phyloP scores from a whole-genome alignment of 192 early-diverging fungal species.

The Gamsiella multidivaricata region DNA sequence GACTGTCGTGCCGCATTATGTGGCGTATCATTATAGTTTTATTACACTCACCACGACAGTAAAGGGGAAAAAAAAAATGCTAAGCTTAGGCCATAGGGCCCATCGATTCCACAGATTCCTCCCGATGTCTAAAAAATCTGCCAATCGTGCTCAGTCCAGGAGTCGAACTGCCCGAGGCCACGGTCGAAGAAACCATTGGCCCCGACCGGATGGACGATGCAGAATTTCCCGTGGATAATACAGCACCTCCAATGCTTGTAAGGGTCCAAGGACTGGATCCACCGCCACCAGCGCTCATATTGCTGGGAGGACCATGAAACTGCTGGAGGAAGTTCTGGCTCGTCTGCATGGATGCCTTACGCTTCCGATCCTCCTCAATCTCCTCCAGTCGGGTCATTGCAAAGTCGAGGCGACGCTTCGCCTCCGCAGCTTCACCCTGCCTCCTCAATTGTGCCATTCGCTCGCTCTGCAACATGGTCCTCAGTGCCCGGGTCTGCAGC shows the following conservation, averaged over 20 bases:
- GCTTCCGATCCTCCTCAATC: constrained; percentile 35
- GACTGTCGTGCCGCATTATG: no score
- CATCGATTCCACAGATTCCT: constrained; percentile 29
- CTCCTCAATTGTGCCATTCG: constrained; percentile 26
- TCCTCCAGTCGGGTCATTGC: constrained; percentile 42
- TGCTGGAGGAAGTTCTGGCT: constrained; percentile 12
- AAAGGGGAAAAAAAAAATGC: neutral
- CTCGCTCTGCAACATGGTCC: constrained; percentile 32
- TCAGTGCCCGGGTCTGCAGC: constrained; percentile 36
- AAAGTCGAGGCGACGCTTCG: constrained; percentile 39
- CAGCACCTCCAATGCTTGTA: neutral
- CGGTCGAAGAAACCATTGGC: neutral
- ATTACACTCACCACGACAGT: no score
- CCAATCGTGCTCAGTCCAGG: constrained; percentile 33
- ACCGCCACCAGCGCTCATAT: neutral
- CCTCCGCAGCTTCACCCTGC: constrained; percentile 40
- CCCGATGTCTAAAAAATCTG: constrained; percentile 37
- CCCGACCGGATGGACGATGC: neutral
- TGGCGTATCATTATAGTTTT: no score
- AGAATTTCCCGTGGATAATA: neutral
- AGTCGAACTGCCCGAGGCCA: no score
- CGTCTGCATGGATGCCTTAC: constrained; percentile 23
- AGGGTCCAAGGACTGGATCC: neutral
- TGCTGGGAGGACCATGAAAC: neutral
- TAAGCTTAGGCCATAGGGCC: constrained; percentile 12